Conservation (phyloP, 768 basidiomycete species). For the Mycena galericulata region DNA sequence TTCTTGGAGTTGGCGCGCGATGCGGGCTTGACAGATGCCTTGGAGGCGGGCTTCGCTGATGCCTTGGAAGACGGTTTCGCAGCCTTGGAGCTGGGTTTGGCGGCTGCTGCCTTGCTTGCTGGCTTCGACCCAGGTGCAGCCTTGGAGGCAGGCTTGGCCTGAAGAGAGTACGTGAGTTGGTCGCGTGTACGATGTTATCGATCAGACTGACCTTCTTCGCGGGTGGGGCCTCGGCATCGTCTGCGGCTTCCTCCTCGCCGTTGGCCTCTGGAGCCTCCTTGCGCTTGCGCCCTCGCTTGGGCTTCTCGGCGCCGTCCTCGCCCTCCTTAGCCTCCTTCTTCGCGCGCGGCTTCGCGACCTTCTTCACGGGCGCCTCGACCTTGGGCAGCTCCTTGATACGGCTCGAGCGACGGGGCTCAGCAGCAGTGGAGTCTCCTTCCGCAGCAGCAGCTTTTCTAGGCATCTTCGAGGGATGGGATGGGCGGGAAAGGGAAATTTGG, state of each 20-base stretch:
- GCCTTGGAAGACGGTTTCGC: conserved; percentile 54
- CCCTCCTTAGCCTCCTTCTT: conserved; percentile 57
- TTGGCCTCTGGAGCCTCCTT: conserved; percentile 48
- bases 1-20: conserved; percentile 73
- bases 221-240: conserved; percentile 61
- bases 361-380: conserved; percentile 63
- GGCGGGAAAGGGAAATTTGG: conserved; percentile 11
- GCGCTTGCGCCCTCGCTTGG: conserved; percentile 61
- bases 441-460: conserved; percentile 78
- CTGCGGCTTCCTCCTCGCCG: conserved; percentile 45
- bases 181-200: not conserved
- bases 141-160: conserved; percentile 52
- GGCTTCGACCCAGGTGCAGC: too few species aligned
- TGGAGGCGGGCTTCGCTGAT: conserved; percentile 52
- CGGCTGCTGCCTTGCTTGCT: conserved; percentile 51
- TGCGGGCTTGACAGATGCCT: conserved; percentile 58
- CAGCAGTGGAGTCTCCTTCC: conserved; percentile 49
- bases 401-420: conserved; percentile 75
- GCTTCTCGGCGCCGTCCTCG: conserved; percentile 67
- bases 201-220: conserved; percentile 68
- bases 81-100: too few species aligned
- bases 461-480: conserved; percentile 56
- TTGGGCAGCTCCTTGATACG: conserved; percentile 83
- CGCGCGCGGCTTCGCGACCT: conserved; percentile 71
- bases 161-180: conserved; percentile 47